phyloP scores from a whole-genome alignment of 2,329 filamentous ascomycete genomes.

The Phialemonium atrogriseum region DNA sequence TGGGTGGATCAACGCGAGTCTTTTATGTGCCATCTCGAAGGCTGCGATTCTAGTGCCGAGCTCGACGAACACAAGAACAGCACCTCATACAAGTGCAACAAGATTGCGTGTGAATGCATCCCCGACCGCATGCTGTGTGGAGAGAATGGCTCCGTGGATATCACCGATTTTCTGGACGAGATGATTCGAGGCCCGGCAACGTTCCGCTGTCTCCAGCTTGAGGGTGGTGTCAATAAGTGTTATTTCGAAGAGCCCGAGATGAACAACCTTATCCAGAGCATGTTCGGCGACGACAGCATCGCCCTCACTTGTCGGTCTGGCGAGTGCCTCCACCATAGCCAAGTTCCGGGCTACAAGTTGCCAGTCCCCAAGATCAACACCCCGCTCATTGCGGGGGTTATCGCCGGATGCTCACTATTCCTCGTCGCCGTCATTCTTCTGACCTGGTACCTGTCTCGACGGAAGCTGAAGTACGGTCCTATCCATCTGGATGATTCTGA shows the following conservation, averaged over 20 bases:
- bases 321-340: slow-evolving; percentile 87
- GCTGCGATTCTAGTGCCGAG: slow-evolving; percentile 66
- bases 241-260: slow-evolving; percentile 86
- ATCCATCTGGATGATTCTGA: slow-evolving; percentile 84
- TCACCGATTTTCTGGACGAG: slow-evolving; percentile 78
- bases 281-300: slow-evolving; percentile 92
- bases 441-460: slow-evolving; percentile 81
- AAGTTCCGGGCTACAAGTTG: slow-evolving; percentile 82
- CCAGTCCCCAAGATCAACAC: slow-evolving; percentile 96
- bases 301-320: slow-evolving; percentile 73
- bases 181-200: slow-evolving; percentile 80
- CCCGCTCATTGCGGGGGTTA: slow-evolving; percentile 87
- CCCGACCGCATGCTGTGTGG: slow-evolving; percentile 91
- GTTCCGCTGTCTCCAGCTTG: slow-evolving; percentile 64
- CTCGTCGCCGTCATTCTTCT: slow-evolving; percentile 76
- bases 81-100: slow-evolving; percentile 77
- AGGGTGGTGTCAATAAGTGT: slow-evolving; percentile 58
- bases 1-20: slow-evolving; percentile 94
- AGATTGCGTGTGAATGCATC: slow-evolving; percentile 81
- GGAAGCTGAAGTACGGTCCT: slow-evolving; percentile 60
- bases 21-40: slow-evolving; percentile 87
- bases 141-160: slow-evolving; percentile 82
- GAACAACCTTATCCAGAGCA: slow-evolving; percentile 73
- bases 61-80: slow-evolving; percentile 65
- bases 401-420: slow-evolving; percentile 78